Evolutionary conservation across 306 rosid genomes (phyloP).

Genomic region (Rosa persica): DNA sequence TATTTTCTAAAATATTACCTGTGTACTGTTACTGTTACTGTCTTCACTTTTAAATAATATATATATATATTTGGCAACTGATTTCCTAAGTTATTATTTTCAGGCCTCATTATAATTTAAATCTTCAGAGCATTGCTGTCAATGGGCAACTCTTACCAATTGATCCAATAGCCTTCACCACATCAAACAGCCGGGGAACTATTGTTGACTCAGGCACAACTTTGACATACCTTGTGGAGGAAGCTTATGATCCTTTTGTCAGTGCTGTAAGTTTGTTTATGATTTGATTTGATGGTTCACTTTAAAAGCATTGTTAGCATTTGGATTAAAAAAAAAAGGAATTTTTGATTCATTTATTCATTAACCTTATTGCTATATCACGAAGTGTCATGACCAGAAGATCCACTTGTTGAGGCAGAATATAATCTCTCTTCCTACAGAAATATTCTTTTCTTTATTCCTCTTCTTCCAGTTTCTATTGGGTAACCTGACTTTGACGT

Average conservation of each 20-base stretch:
- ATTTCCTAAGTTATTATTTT: constrained; percentile 27
- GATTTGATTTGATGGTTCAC: background rate
- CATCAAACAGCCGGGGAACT: constrained; percentile 72
- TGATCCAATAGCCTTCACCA: constrained; percentile 66
- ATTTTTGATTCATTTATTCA: background rate
- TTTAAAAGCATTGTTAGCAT: background rate
- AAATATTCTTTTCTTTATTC: background rate
- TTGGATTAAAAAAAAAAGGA: background rate
- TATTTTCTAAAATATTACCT: background rate
- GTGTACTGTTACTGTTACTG: background rate
- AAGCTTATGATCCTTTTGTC: constrained; percentile 85
- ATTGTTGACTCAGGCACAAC: constrained; percentile 93
- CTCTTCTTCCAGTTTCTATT: background rate
- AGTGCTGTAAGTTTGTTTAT: constrained; percentile 57
- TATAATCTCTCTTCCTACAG: background rate
- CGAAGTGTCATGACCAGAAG: background rate
- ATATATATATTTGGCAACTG: constrained; percentile 21
- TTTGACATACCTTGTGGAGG: constrained; percentile 79
- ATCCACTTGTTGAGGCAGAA: background rate
- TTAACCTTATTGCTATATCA: background rate
- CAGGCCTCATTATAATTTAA: constrained; percentile 94
- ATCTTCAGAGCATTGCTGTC: constrained; percentile 82
- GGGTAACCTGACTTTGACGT: constrained; percentile 2
- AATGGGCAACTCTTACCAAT: constrained; percentile 73
- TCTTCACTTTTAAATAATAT: constrained; percentile 13